A percentile compares a stretch with the other conserved stretches of the same genome.
Conservation (phyloP, 257 asterid genomes). For the Ballota nigra region DNA sequence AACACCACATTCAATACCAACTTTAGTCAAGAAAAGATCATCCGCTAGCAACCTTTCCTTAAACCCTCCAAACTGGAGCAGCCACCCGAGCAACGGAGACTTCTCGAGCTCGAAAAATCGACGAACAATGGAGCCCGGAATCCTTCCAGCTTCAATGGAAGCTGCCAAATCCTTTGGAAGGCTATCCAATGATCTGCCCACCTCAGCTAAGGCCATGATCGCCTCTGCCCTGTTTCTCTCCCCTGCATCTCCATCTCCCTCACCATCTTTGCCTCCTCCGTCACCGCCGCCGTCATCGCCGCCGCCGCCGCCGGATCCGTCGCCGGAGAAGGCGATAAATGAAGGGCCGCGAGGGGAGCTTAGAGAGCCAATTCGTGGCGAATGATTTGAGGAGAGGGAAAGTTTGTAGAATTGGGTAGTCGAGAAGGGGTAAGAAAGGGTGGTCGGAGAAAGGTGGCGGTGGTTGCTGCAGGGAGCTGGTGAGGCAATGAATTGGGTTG, state of each 20-base stretch:
- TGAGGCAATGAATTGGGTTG: conserved; percentile 22
- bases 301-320: conserved; percentile 28
- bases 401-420: conserved; percentile 17
- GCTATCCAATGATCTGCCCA: conserved; percentile 70
- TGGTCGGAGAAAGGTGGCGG: conserved; percentile 23
- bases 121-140: conserved; percentile 61
- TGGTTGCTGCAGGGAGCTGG: conserved; percentile 21
- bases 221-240: conserved; percentile 72
- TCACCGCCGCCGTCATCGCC: conserved; percentile 30
- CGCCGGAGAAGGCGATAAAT: conserved; percentile 34
- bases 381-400: conserved; percentile 21
- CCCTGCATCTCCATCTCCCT: conserved; percentile 53
- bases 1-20: conserved; percentile 95
- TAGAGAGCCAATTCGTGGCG: conserved; percentile 27
- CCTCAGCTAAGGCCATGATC: conserved; percentile 73
- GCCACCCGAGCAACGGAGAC: conserved; percentile 61
- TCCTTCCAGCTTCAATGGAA: conserved; percentile 73
- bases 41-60: conserved; percentile 91
- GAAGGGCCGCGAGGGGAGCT: conserved; percentile 35
- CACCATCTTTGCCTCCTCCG: conserved; percentile 26
- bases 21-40: conserved; percentile 95
- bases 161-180: conserved; percentile 83
- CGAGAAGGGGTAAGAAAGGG: conserved; percentile 28
- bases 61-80: conserved; percentile 78
- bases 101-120: conserved; percentile 78